Percentiles rank a stretch among this genome's conserved stretches.
Evolutionary conservation across 2,329 filamentous ascomycete genomes (phyloP).

Genomic region (Hirsutella minnesotensis): DNA sequence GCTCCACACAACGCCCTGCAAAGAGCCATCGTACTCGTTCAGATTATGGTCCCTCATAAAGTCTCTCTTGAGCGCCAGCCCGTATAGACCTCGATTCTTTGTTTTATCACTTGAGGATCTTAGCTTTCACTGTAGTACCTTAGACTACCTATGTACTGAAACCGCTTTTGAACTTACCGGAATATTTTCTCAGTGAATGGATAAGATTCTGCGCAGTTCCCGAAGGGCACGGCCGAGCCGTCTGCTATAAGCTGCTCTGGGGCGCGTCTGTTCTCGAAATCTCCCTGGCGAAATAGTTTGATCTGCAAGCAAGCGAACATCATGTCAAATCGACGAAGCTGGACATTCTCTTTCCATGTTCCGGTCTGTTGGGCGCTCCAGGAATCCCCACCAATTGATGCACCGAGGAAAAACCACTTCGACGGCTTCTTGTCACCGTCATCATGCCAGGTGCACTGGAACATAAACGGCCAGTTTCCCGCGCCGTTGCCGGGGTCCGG

Average conservation of each 20-base stretch:
- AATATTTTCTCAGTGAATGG: background rate
- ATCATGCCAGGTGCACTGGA: constrained; percentile 3
- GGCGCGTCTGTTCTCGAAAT: background rate
- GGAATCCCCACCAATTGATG: background rate
- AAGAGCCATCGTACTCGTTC: background rate
- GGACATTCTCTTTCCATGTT: background rate
- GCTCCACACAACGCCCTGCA: background rate
- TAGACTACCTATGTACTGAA: no score
- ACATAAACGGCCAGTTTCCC: constrained; percentile 4
- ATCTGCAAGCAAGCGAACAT: background rate
- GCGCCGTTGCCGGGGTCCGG: no score
- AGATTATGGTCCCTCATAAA: background rate
- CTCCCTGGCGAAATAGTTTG: background rate
- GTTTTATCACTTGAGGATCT: background rate
- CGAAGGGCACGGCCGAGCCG: background rate
- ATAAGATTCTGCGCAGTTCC: constrained; percentile 4
- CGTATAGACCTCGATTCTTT: background rate
- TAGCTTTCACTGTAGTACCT: background rate
- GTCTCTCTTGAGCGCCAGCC: background rate
- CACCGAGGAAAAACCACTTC: constrained; percentile 3
- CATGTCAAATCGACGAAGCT: background rate
- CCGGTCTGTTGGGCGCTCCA: background rate
- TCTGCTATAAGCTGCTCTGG: background rate
- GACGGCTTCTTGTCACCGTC: background rate
- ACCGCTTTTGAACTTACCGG: background rate